A percentile compares a stretch with the other conserved stretches of the same genome.
phyloP scores from a whole-genome alignment of 164 flowering plant species.

The Magnolia sinica region DNA sequence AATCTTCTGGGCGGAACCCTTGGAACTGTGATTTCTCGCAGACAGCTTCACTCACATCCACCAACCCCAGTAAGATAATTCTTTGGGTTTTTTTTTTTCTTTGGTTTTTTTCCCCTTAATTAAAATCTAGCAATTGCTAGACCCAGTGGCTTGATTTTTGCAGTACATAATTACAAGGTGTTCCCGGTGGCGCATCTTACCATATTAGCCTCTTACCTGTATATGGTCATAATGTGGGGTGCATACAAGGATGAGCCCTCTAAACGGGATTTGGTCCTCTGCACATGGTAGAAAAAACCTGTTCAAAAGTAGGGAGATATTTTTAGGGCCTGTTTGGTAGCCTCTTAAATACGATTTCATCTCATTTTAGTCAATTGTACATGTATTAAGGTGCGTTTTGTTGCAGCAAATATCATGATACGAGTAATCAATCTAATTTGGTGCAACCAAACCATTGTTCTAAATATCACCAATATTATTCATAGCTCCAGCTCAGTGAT shows the following conservation, averaged over 20 bases:
- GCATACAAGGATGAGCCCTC: background rate
- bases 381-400: too few relatives aligned
- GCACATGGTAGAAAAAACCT: background rate
- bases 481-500: too few relatives aligned
- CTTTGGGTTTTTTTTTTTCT: background rate
- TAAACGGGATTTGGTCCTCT: background rate
- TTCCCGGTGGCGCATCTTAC: background rate
- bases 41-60: slow-evolving; percentile 56
- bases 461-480: too few relatives aligned
- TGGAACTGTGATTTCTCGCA: slow-evolving; percentile 80
- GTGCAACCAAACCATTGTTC: too few relatives aligned
- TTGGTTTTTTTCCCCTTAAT: too few relatives aligned
- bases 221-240: background rate
- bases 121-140: background rate
- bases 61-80: slow-evolving; percentile 63
- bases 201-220: background rate
- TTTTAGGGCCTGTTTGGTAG: too few relatives aligned
- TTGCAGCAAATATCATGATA: too few relatives aligned
- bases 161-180: too few relatives aligned
- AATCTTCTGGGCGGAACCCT: slow-evolving; percentile 48
- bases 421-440: too few relatives aligned
- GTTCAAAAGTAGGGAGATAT: too few relatives aligned
- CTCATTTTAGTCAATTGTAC: too few relatives aligned
- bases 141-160: background rate
- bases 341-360: too few relatives aligned